Conservation (phyloP, 768 basidiomycete genomes). For the Boletus subcaerulescens region DNA sequence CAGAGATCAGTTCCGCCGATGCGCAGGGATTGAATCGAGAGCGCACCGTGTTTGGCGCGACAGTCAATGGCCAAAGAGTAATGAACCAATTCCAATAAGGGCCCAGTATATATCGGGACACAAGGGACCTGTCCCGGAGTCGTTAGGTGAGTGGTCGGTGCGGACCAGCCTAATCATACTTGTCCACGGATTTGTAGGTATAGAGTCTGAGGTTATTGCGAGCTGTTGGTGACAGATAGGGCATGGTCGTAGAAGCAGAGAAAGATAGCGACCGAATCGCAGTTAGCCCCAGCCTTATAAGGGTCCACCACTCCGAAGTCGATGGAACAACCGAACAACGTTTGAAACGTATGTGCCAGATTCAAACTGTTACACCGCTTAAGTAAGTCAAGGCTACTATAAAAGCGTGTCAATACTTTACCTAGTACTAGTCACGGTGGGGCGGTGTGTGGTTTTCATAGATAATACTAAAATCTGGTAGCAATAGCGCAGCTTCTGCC, state of each 20-base stretch:
- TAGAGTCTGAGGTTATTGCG: slow-evolving; percentile 76
- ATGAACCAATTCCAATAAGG: slow-evolving; percentile 94
- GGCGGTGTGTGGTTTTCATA: no score
- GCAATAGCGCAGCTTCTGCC: no score
- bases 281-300: no score
- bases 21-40: not conserved
- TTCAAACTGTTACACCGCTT: no score
- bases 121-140: slow-evolving; percentile 54
- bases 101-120: slow-evolving; percentile 72
- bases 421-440: no score
- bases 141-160: not conserved
- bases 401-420: no score
- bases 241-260: slow-evolving; percentile 37
- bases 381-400: no score
- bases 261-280: no score
- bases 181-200: slow-evolving; percentile 78
- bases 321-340: no score
- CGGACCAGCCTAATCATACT: slow-evolving; percentile 43
- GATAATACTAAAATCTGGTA: no score
- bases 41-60: slow-evolving; percentile 89
- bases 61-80: slow-evolving; percentile 75
- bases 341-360: no score
- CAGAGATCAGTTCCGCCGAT: not conserved
- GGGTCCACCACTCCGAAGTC: no score
- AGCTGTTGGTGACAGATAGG: slow-evolving; percentile 63